Evolutionary conservation across 495 filamentous ascomycete genomes (phyloP).

Genomic region (Rusavskia elegans): DNA sequence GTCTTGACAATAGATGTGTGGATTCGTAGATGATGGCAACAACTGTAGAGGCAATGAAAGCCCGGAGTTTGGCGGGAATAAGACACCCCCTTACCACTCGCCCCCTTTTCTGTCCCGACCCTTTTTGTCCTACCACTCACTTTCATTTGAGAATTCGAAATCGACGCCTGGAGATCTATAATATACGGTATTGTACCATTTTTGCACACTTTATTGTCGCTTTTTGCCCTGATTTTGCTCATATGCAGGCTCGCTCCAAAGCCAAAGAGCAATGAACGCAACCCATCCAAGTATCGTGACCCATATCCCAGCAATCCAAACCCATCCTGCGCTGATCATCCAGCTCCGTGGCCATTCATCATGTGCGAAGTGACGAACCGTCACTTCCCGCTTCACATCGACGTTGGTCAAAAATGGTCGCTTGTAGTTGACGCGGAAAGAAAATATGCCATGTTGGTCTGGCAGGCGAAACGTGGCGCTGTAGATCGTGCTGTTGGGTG

Average conservation of each 20-base stretch:
- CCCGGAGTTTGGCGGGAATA: too few species aligned
- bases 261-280: constrained; percentile 73
- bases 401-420: constrained; percentile 77
- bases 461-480: constrained; percentile 62
- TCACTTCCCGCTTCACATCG: constrained; percentile 90
- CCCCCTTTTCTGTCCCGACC: too few species aligned
- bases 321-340: constrained; percentile 80
- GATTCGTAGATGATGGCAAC: too few species aligned
- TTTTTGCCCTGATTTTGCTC: constrained; percentile 21
- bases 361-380: constrained; percentile 89
- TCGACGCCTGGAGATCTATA: too few species aligned
- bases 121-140: too few species aligned
- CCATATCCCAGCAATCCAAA: constrained; percentile 84
- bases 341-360: constrained; percentile 89
- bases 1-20: too few species aligned
- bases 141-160: too few species aligned
- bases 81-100: too few species aligned
- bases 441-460: constrained; percentile 97
- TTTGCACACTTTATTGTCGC: neutral
- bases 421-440: constrained; percentile 91
- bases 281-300: constrained; percentile 73
- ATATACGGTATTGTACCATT: too few species aligned
- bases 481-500: constrained; percentile 57
- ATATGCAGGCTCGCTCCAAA: constrained; percentile 61
- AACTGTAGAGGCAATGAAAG: too few species aligned